These are phyloP conservation scores for Punica granatum DNA, from an alignment of 345 rosid species.

Conservation along the genomic window DNA sequence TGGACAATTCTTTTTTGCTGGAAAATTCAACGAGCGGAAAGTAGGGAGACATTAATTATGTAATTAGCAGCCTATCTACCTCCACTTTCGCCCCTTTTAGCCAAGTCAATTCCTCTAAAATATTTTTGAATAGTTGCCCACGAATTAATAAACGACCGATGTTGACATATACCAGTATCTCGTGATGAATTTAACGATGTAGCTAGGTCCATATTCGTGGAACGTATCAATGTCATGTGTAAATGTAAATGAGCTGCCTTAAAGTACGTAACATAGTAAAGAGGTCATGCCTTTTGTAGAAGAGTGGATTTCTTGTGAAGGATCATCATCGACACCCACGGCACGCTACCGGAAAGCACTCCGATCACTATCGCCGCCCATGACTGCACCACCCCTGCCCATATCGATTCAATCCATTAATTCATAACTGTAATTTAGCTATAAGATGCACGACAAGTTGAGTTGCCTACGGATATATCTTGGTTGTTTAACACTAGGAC, in stretches of 20 bases:
- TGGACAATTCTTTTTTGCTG: too few relatives aligned
- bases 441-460: background rate
- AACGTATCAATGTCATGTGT: too few relatives aligned
- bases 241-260: background rate
- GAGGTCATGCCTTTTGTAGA: conserved; percentile 46
- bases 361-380: conserved; percentile 93
- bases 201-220: too few relatives aligned
- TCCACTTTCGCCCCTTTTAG: background rate
- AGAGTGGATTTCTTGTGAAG: conserved; percentile 62
- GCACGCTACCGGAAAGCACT: conserved; percentile 66
- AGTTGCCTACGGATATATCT: too few relatives aligned
- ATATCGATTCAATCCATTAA: background rate
- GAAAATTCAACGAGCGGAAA: background rate
- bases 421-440: background rate
- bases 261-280: background rate
- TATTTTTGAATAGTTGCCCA: background rate
- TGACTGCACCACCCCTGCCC: conserved; percentile 68
- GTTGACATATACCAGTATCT: background rate
- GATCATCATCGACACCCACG: conserved; percentile 96
- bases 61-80: background rate
- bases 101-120: background rate
- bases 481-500: too few relatives aligned
- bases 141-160: background rate
- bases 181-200: background rate
- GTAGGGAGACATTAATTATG: background rate